Base-by-base conservation (phyloP, 768 basidiomycete genomes). In the Tylopilus plumbeoviolaceoides region DNA sequence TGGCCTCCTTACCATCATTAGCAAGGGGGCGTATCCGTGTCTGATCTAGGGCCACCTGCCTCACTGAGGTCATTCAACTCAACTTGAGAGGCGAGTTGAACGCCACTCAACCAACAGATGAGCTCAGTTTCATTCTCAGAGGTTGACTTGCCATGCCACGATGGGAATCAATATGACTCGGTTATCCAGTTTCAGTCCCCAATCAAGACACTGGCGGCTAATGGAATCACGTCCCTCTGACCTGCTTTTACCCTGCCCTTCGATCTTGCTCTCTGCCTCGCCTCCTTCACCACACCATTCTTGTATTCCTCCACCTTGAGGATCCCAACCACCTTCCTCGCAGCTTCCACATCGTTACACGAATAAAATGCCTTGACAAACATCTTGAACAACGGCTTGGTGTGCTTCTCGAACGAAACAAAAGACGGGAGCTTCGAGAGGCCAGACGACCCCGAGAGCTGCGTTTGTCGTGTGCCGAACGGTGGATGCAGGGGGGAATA, bases 351-450 rank as follows among this genome's bases (percentile, higher is more conserved):
- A 63, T 91, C 88, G 20, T 76, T 76, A 27, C 81, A 70, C 39
- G 72, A 47, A 63, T 80, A 77, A 56, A 90, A 77, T 14, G 81
- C 82, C 60, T 78, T 82, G 61, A 87, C 79, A 67, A 91, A 83
- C 80, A 83, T 83, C 72, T 77, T 84, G 66, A 84, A 85, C 67
- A 91, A 61, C 39, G 89, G 89, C 52, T 74, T 71, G n/a, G 82
- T 74, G 63, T 89, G 85, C 51, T 70, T 74, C 51, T 74, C 71
- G 49, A 83, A 85, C 4, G 77, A 80, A 50, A 85, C 72, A 20
- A 70, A 68, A 38, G 72, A 50, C n/a, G 71, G 53, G 18, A 79
- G 63, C 36, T 67, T 65, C 10, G 77, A 70, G n/a, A 78, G 40
- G n/a, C 62, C 48, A 17, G 76, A 42, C 4, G 50, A 51, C 33